These are phyloP conservation scores for Apiosordaria backusii DNA, from an alignment of 495 filamentous ascomycete species.

Conservation along the genomic window DNA sequence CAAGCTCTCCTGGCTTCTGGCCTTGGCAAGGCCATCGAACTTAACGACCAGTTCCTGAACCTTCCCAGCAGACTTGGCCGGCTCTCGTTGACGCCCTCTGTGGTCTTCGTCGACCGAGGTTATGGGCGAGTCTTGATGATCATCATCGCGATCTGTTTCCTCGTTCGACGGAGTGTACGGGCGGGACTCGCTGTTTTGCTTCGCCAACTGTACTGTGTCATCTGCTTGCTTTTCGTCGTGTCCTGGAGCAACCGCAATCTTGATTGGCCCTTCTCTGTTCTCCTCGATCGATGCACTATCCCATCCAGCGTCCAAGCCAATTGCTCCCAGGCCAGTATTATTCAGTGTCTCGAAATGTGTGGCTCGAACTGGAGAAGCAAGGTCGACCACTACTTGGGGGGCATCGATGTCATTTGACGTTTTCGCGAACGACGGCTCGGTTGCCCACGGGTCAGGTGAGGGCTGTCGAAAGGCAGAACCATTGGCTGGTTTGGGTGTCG, in stretches of 20 bases:
- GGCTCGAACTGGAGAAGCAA: slow-evolving; percentile 8
- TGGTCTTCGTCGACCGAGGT: slow-evolving; percentile 53
- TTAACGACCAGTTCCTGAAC: slow-evolving; percentile 47
- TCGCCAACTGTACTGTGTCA: neutral
- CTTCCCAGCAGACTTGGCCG: slow-evolving; percentile 37
- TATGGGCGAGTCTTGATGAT: slow-evolving; percentile 47
- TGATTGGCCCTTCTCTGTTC: neutral
- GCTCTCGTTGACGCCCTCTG: slow-evolving; percentile 26
- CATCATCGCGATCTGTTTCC: slow-evolving; percentile 39
- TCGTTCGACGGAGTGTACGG: slow-evolving; percentile 41
- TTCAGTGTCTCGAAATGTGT: neutral
- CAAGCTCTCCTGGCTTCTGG: slow-evolving; percentile 32
- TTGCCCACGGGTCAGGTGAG: slow-evolving; percentile 53
- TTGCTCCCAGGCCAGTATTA: neutral
- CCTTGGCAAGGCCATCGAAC: slow-evolving; percentile 44
- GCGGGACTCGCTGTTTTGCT: slow-evolving; percentile 23
- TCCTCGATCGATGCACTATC: neutral
- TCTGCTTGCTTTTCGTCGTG: neutral
- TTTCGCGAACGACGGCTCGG: slow-evolving; percentile 29
- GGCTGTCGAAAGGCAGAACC: slow-evolving; percentile 39
- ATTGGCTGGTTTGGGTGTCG: slow-evolving; percentile 26
- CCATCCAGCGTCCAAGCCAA: slow-evolving; percentile 9
- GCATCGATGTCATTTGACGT: slow-evolving; percentile 18
- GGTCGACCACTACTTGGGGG: slow-evolving; percentile 24
- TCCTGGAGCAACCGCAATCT: neutral